Base-by-base conservation (phyloP, 768 basidiomycete genomes). In the Lentinula guzmanii region DNA sequence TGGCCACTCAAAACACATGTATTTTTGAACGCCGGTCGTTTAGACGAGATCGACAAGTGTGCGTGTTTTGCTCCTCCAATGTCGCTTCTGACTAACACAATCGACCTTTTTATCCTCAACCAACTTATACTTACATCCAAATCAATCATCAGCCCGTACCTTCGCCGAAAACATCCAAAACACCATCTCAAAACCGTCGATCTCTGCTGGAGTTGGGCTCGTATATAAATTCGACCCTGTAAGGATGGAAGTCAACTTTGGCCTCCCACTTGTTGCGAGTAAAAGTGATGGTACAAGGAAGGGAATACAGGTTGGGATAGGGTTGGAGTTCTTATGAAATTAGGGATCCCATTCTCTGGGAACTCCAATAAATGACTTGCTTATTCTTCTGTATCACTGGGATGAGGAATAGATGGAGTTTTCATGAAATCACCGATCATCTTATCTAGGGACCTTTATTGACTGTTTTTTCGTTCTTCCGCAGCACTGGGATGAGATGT, bases 191-290 rank as follows among this genome's bases (percentile, higher is more conserved):
- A 74, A 72, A 48, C 90, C 94, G 0, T 90, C 90, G 0, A 74
- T 95, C 52, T 90, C 90, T 2, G 90, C 82, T 0, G 94, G 94
- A 6, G 67, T 94, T 11, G 95, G 94, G 3, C 74, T 97, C 15
- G 82, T 95, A 35, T 95, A 94, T 69, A 79, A 85, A 39, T 87
- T 94, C 65, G 89, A 92, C 62, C 89, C 91, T 4, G 79, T 93
- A 18, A 80, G 95, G n/a, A 79, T 93, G 31, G 95, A 97, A 72
- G 77, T 93, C 62, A 96, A 95, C 71, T 82, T 96, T 64, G 92
- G 93, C 6, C 78, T 96, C 39, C 94, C 94, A 5, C 76, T 97
- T 3, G 81, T 87, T 2, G 82, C 85, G 2, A 83, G 82, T 50
- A 82, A 75, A 65, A 79, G 79, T 55, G 87, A 90, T 64, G 80